These are phyloP conservation scores for Magnolia officinalis DNA, from an alignment of 164 flowering plant species.

Conservation along the genomic window DNA sequence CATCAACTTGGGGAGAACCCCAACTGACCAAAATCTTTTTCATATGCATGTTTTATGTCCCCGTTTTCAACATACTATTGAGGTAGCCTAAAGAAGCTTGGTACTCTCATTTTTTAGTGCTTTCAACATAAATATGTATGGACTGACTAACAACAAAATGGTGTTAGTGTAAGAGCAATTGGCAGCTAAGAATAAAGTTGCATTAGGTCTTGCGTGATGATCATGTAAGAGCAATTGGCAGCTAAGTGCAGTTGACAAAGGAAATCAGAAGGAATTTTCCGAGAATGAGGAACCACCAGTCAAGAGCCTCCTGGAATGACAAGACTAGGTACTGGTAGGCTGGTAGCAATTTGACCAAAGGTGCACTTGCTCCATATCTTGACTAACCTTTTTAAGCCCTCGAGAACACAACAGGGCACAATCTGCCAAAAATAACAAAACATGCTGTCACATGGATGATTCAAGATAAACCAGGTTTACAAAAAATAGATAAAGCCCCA, in stretches of 20 bases:
- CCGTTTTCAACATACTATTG: too few species aligned
- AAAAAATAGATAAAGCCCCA: too few species aligned
- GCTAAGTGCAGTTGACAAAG: slow-evolving; percentile 94
- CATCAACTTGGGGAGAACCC: too few species aligned
- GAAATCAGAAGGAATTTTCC: slow-evolving; percentile 76
- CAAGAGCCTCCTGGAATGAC: slow-evolving; percentile 78
- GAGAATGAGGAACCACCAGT: slow-evolving; percentile 71
- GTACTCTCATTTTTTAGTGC: too few species aligned
- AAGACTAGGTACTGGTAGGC: slow-evolving; percentile 45
- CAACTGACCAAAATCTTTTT: too few species aligned
- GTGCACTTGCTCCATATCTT: slow-evolving; percentile 78
- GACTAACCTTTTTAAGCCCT: slow-evolving; percentile 23
- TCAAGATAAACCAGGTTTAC: too few species aligned
- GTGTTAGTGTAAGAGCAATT: too few species aligned
- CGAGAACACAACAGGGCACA: slow-evolving; percentile 31
- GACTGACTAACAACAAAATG: too few species aligned
- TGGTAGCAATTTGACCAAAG: slow-evolving; percentile 58
- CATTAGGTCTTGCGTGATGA: slow-evolving; percentile 52
- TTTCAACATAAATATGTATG: too few species aligned
- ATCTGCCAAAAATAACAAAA: slow-evolving; percentile 34
- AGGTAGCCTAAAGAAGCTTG: too few species aligned
- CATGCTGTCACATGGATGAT: too few species aligned
- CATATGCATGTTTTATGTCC: too few species aligned
- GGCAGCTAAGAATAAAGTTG: slow-evolving; percentile 27
- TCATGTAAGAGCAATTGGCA: slow-evolving; percentile 34